Base-by-base conservation (phyloP, 768 basidiomycete genomes). In the Galerina sulciceps region DNA sequence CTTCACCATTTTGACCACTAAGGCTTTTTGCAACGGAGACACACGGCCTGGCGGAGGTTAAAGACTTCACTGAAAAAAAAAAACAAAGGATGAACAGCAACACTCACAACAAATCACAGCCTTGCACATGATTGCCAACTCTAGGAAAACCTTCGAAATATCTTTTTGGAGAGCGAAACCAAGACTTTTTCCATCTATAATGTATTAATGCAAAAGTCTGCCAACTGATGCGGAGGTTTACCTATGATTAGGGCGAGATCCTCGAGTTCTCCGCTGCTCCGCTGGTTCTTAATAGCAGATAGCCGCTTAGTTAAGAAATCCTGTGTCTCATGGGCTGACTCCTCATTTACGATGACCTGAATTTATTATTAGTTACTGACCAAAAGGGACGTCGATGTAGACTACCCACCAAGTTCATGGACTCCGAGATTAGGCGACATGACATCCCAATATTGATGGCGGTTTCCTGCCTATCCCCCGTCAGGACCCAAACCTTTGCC, bases 391-490 rank as follows among this genome's bases (percentile, higher is more conserved):
- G 26, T 15, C 35, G n/a, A 37, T 14, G 20, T 35, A 61, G 36
- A 34, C 13, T n/a, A 71, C 84, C 23, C 62, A 95, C 96, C 79
- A 99, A 66, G 71, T 98, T 98, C 97, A 99, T 99, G 9, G 93
- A 95, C 75, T 99, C 97, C 5, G 94, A 94, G 50, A 99, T 99
- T 67, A 99, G 74, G 61, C 94, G 85, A 77, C 97, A 99, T 1
- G 95, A 96, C 84, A 99, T 89, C 52, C 97, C 97, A 62, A 99
- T 99, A 68, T 99, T 99, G 75, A 99, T 98, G 14, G 97, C 97
- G 1, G 97, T 99, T 75, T 99, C 97, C 76, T 99, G 97, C 63
- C 97, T 81, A 73, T 99, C 97, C 1, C 97, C 97, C 2, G 97
- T 99, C 50, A 99, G 77, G 8, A 99, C 96, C 97, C 97, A 99